A percentile compares a stretch with the other conserved stretches of the same genome.
Conservation (phyloP, 495 filamentous ascomycete genomes). For the Penicillium canariense region DNA sequence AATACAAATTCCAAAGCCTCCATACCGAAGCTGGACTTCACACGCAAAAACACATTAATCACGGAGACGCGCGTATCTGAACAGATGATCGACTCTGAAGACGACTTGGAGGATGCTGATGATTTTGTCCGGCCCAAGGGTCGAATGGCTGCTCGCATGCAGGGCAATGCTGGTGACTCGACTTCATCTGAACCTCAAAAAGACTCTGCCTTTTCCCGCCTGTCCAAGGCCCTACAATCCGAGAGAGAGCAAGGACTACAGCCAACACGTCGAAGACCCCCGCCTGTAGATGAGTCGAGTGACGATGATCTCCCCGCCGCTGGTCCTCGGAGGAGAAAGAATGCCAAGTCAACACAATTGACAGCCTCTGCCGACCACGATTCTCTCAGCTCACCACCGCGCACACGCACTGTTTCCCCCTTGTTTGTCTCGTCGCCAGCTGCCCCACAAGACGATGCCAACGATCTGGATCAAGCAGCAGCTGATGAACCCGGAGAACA, state of each 20-base stretch:
- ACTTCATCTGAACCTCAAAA: constrained; percentile 1
- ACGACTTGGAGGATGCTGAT: constrained; percentile 46
- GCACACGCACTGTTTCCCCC: constrained; percentile 35
- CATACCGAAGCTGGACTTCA: constrained; percentile 26
- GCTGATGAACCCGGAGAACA: constrained; percentile 44
- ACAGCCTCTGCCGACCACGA: constrained; percentile 5
- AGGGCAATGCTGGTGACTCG: constrained; percentile 22
- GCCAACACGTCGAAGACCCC: constrained; percentile 11
- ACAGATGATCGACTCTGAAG: constrained; percentile 18
- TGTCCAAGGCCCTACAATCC: constrained; percentile 28
- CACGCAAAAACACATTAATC: constrained; percentile 14
- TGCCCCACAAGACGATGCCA: constrained; percentile 3
- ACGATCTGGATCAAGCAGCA: constrained; percentile 13
- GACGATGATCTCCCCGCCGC: constrained; percentile 42
- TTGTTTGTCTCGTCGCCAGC: constrained; percentile 41
- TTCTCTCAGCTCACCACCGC: constrained; percentile 18
- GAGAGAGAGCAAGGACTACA: constrained; percentile 20
- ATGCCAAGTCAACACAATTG: constrained; percentile 12
- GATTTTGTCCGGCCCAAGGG: constrained; percentile 62
- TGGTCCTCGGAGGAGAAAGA: constrained; percentile 29
- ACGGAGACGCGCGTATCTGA: constrained; percentile 4
- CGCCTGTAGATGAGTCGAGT: constrained; percentile 15
- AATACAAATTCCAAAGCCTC: constrained; percentile 13
- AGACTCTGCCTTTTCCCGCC: constrained; percentile 38
- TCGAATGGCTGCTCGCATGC: constrained; percentile 68